Base-by-base conservation (phyloP, 352 stramenopile genomes). In the Globisporangium apiculatum region DNA sequence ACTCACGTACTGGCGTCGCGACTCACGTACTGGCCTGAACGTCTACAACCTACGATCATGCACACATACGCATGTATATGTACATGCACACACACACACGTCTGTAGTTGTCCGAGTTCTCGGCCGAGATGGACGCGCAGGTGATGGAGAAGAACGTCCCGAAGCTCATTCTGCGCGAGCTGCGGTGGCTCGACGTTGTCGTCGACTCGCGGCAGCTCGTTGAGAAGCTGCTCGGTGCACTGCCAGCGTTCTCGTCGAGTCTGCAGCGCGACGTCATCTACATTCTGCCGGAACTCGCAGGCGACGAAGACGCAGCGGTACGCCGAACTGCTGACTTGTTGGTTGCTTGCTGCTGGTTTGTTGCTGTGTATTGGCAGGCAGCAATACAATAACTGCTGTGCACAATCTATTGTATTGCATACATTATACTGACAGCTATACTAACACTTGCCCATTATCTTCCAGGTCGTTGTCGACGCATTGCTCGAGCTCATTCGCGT, bases 251-350 rank as follows among this genome's bases (percentile, higher is more conserved):
- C 49, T 64, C 73, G 5, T 24, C 68, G 41, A 66, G 63, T 42
- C 61, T 86, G 18, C 78, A 85, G 57, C 67, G 67, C n/a, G 76
- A 88, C 24, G 66, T 88, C 48, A 86, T 88, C 62, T 83, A 83
- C 60, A 81, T 88, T 53, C 41, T 88, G 18, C 78, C 78, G 3
- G 78, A 88, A 54, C 73, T 88, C 48, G 73, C 75, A 5, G 66
- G 67, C 53, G 78, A 88, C 59, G 64, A 73, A 53, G 70, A 87
- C 46, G 54, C 59, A 0, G 24, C 61, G 55, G 67, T 80, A 65
- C 24, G 61, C 24, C 24, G 24, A 31, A 3, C 2, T 31, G 24
- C 24, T 31, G 24, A 31, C 24, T 31, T 31, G 24, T 2, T 3
- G 24, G 24, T 3, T 3, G 24, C 24, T 31, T 31, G 24, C 24